These are phyloP conservation scores for Orbilia blumenaviensis DNA, from an alignment of 2,329 filamentous ascomycete genomes.

Conservation along the genomic window DNA sequence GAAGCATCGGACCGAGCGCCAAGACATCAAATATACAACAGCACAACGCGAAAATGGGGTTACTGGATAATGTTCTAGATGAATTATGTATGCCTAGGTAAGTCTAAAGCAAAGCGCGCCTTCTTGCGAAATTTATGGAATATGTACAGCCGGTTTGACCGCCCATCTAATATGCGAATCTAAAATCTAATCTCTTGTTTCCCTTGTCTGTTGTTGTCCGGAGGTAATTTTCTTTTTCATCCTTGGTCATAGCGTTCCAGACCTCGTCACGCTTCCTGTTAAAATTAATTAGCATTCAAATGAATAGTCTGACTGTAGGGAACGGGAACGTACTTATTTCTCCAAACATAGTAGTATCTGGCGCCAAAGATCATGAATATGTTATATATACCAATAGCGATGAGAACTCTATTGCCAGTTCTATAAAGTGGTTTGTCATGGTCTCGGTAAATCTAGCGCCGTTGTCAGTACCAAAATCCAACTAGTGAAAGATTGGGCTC, in stretches of 20 bases:
- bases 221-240: slow-evolving; percentile 66
- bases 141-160: not conserved
- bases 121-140: not conserved
- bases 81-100: too few species aligned
- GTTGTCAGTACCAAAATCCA: not conserved
- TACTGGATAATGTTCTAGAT: too few species aligned
- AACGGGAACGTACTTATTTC: slow-evolving; percentile 62
- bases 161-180: slow-evolving; percentile 60
- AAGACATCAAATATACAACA: slow-evolving; percentile 78
- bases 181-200: slow-evolving; percentile 64
- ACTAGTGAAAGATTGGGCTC: slow-evolving; percentile 1
- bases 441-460: slow-evolving; percentile 65
- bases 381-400: slow-evolving; percentile 65
- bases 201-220: slow-evolving; percentile 62
- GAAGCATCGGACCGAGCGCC: not conserved
- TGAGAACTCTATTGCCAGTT: slow-evolving; percentile 67
- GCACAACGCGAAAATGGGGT: slow-evolving; percentile 78
- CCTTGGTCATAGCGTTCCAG: slow-evolving; percentile 65
- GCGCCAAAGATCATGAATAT: slow-evolving; percentile 66
- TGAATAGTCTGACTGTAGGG: not conserved
- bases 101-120: slow-evolving; percentile 61
- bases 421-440: slow-evolving; percentile 68
- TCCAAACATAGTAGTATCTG: slow-evolving; percentile 67
- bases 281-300: not conserved
- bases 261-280: slow-evolving; percentile 52